These are phyloP conservation scores for Linum trigynum DNA, from an alignment of 345 rosid genomes.

Conservation along the genomic window DNA sequence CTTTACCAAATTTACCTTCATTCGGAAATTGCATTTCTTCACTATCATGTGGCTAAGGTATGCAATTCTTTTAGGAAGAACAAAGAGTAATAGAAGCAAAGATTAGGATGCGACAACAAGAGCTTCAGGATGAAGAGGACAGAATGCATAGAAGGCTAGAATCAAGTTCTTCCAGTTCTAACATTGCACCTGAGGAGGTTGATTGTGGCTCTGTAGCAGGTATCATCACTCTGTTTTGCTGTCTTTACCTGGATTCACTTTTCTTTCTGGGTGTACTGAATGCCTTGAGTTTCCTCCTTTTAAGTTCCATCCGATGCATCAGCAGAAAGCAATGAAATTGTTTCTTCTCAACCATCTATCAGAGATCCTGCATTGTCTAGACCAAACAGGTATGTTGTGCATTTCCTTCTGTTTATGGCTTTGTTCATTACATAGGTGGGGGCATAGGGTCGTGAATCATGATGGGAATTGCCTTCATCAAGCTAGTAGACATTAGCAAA, in stretches of 20 bases:
- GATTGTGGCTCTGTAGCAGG: slow-evolving; percentile 52
- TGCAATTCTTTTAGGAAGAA: slow-evolving; percentile 58
- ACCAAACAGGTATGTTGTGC: slow-evolving; percentile 47
- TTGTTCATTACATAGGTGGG: no score
- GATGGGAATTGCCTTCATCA: background rate
- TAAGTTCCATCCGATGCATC: slow-evolving; percentile 47
- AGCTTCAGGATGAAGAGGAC: slow-evolving; percentile 83
- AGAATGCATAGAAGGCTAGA: slow-evolving; percentile 70
- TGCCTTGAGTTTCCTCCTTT: slow-evolving; percentile 8
- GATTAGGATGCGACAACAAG: slow-evolving; percentile 78
- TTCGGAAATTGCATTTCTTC: background rate
- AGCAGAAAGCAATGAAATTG: slow-evolving; percentile 41
- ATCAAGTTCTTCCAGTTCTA: slow-evolving; percentile 50
- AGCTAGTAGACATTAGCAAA: background rate
- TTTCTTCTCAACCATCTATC: slow-evolving; percentile 32
- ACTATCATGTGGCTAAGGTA: background rate
- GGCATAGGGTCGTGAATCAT: background rate
- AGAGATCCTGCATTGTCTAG: slow-evolving; percentile 40
- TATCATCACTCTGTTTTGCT: slow-evolving; percentile 13
- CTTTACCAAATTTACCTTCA: slow-evolving; percentile 1
- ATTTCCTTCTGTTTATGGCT: background rate
- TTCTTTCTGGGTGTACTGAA: slow-evolving; percentile 1
- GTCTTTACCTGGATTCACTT: background rate
- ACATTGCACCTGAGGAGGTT: slow-evolving; percentile 38
- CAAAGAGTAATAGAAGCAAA: slow-evolving; percentile 95